Base-by-base conservation (phyloP, 129 eudicot genomes). In the Flaveria trinervia region DNA sequence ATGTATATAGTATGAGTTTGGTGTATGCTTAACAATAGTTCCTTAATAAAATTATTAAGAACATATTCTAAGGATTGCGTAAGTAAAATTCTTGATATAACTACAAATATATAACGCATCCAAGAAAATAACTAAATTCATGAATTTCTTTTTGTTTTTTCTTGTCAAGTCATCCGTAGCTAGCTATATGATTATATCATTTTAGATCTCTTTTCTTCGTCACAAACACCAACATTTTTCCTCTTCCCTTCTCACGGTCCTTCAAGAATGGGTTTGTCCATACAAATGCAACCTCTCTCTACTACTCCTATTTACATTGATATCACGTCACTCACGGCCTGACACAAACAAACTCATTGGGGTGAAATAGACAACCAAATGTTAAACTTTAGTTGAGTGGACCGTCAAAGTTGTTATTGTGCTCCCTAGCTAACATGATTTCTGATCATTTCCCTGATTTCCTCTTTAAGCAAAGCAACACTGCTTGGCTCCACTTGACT, bases 391-490 rank as follows among this genome's bases (percentile, higher is more conserved):
- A 51, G 54, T 51, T 18, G 45, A 60, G 82, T 79, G 82, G 74
- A 68, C 56, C 68, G 75, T 39, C 48, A 77, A 67, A 41, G 39
- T 77, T 39, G 60, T 77, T 41, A 55, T 68, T 77, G 48, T 77
- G 75, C 68, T 77, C 80, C 66, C 65, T 78, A 30, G 70, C 65
- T 61, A 71, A 79, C 77, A 79, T 79, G 82, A 70, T 71, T 71
- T 70, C 72, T 70, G 65, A 70, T 71, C 72, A 60, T 61, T 28
- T 60, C 43, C 64, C 82, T 48, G 41, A 18, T 78, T 79, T 79
- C 83, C 56, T 71, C 44, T 71, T 49, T 71, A 61, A 79, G 73
- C 73, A 71, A 79, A 71, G 65, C 65, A 79, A 52, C 33, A 6
- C 50, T 79, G 64, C 18, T 23, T 33, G 77, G 82, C 82, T 70